A percentile compares a stretch with the other conserved stretches of the same genome.
Evolutionary conservation across 495 filamentous ascomycete species (phyloP).

Genomic region (Trichoderma erinaceum): DNA sequence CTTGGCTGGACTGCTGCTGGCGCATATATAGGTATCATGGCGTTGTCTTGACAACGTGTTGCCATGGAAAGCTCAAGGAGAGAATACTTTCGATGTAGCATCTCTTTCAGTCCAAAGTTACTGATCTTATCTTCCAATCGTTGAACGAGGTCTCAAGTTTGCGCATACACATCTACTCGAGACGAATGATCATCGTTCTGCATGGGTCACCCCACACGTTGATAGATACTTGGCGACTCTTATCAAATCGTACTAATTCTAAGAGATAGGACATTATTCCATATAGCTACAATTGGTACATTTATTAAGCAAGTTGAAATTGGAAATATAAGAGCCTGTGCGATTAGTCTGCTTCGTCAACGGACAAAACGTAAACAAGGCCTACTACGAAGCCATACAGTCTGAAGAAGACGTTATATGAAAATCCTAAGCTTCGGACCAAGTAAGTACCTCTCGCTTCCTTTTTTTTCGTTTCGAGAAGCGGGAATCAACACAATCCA

Average conservation of each 20-base stretch:
- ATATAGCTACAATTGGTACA: not conserved
- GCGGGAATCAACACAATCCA: not conserved
- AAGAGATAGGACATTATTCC: not conserved
- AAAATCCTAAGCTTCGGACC: not conserved
- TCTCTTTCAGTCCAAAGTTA: too few relatives aligned
- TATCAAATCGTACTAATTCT: not conserved
- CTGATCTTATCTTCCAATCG: too few relatives aligned
- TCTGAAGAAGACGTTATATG: not conserved
- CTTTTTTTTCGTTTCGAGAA: not conserved
- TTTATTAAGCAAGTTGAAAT: not conserved
- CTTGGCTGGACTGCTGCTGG: too few relatives aligned
- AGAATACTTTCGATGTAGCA: too few relatives aligned
- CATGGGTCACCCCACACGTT: not conserved
- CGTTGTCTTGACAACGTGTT: too few relatives aligned
- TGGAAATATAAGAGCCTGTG: not conserved
- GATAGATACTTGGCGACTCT: not conserved
- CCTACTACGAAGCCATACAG: constrained; percentile 4
- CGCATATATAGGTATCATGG: too few relatives aligned
- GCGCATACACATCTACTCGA: not conserved
- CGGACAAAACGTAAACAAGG: not conserved
- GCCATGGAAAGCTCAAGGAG: too few relatives aligned
- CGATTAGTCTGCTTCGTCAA: constrained; percentile 11
- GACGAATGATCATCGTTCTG: not conserved
- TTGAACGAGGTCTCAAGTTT: too few relatives aligned
- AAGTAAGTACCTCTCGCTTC: not conserved